Percentiles rank a stretch among this genome's conserved stretches.
Evolutionary conservation across 139 green algal species (phyloP).

Genomic region (Chlorella sp.): DNA sequence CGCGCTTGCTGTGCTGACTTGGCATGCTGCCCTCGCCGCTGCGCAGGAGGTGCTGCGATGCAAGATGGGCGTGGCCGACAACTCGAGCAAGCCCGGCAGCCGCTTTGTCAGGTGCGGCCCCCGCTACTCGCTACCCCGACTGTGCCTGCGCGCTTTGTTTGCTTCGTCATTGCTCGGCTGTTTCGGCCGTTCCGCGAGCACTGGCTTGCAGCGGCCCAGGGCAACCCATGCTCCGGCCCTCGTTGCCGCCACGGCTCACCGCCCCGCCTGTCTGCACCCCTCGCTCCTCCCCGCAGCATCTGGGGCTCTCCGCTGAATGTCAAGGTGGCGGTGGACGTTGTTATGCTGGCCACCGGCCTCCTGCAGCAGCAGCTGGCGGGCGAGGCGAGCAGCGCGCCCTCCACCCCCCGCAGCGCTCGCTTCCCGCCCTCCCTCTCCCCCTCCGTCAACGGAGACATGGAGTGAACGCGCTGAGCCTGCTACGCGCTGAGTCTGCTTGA

Average conservation of each 20-base stretch:
- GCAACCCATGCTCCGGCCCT: neutral
- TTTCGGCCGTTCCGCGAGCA: no score
- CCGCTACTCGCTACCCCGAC: neutral
- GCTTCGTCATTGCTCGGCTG: no score
- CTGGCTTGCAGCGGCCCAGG: neutral
- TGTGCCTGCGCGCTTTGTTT: neutral
- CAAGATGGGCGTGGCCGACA: constrained; percentile 41
- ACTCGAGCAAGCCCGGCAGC: constrained; percentile 4
- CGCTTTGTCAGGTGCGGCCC: constrained; percentile 24
- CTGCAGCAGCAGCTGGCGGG: constrained; percentile 22
- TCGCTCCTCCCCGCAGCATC: constrained; percentile 9
- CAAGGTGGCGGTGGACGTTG: constrained; percentile 37
- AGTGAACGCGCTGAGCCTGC: neutral
- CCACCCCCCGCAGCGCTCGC: neutral
- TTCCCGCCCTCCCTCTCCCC: constrained; percentile 14
- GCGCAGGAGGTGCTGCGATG: constrained; percentile 40
- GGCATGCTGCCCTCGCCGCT: neutral
- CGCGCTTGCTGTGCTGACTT: neutral
- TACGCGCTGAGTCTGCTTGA: no score
- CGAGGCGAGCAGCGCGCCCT: neutral
- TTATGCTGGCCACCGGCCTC: constrained; percentile 34
- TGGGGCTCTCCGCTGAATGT: constrained; percentile 44
- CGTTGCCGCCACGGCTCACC: neutral
- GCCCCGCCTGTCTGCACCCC: neutral
- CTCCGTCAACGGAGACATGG: constrained; percentile 20